Conservation (phyloP, 2,329 filamentous ascomycete genomes). For the Didymella sp. region DNA sequence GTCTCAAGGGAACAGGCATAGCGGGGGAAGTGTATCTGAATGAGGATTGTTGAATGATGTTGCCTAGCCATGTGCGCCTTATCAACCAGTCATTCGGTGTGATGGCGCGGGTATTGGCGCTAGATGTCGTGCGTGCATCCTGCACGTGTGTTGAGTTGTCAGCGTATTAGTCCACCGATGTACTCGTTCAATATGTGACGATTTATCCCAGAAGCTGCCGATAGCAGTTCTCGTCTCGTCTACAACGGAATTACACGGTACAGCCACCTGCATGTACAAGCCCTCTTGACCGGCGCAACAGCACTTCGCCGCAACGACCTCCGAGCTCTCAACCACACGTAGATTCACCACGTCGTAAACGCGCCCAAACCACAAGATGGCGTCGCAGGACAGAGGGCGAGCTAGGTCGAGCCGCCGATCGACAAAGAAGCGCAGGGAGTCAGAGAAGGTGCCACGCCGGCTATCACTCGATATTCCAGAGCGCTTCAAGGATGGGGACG, state of each 20-base stretch:
- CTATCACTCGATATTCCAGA: slow-evolving; percentile 63
- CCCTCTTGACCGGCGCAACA: slow-evolving; percentile 27
- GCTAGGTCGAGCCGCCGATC: slow-evolving; percentile 40
- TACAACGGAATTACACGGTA: slow-evolving; percentile 6
- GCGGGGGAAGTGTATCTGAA: slow-evolving; percentile 12
- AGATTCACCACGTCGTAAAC: slow-evolving; percentile 13
- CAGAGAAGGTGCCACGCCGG: slow-evolving; percentile 36
- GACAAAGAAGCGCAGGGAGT: slow-evolving; percentile 44
- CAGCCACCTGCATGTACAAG: slow-evolving; percentile 7
- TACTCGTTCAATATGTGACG: slow-evolving; percentile 45
- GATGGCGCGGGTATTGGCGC: slow-evolving; percentile 16
- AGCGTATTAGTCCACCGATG: slow-evolving; percentile 40
- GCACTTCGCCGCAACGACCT: slow-evolving; percentile 16
- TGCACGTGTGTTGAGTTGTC: slow-evolving; percentile 24
- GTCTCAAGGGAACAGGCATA: slow-evolving; percentile 1
- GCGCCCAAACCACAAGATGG: slow-evolving; percentile 37
- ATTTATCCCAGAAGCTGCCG: slow-evolving; percentile 35
- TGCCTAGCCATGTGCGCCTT: slow-evolving; percentile 17
- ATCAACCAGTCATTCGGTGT: slow-evolving; percentile 17
- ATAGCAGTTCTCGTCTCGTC: slow-evolving; percentile 35
- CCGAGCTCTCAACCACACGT: slow-evolving; percentile 17
- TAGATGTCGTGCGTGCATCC: slow-evolving; percentile 29
- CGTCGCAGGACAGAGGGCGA: slow-evolving; percentile 42
- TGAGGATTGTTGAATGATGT: slow-evolving; percentile 23
- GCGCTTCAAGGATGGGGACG: slow-evolving; percentile 64